Conservation (phyloP, 345 rosid genomes). For the Moricandia arvensis region DNA sequence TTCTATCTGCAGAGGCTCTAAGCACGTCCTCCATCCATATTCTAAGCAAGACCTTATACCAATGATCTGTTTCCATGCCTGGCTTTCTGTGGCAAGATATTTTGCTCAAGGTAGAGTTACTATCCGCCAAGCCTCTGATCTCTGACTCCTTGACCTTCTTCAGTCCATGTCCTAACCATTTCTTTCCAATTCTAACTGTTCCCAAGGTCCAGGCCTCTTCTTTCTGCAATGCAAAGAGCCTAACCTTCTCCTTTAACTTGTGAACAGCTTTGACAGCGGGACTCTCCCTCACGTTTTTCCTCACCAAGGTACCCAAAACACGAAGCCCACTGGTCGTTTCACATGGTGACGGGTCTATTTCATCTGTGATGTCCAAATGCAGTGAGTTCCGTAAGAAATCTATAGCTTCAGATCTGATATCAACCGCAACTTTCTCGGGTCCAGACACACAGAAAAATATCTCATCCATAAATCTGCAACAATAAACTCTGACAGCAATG, state of each 20-base stretch:
- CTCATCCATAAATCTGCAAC: slow-evolving; percentile 85
- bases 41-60: slow-evolving; percentile 71
- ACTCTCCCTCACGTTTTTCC: slow-evolving; percentile 56
- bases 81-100: slow-evolving; percentile 69
- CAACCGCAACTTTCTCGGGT: slow-evolving; percentile 52
- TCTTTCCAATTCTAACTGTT: slow-evolving; percentile 72
- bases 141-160: slow-evolving; percentile 93
- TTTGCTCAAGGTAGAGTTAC: slow-evolving; percentile 59
- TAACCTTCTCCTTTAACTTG: slow-evolving; percentile 83
- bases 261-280: slow-evolving; percentile 71
- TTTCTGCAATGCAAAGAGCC: slow-evolving; percentile 65
- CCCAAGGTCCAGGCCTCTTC: slow-evolving; percentile 82
- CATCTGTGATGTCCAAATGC: slow-evolving; percentile 49
- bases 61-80: slow-evolving; percentile 94
- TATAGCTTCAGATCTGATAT: slow-evolving; percentile 54
- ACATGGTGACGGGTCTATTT: slow-evolving; percentile 48
- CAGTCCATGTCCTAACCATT: slow-evolving; percentile 88
- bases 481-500: slow-evolving; percentile 51
- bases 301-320: slow-evolving; percentile 64
- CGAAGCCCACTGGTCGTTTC: slow-evolving; percentile 51
- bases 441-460: slow-evolving; percentile 74
- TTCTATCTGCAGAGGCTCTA: slow-evolving; percentile 46
- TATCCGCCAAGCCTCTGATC: slow-evolving; percentile 71
- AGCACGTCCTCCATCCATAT: slow-evolving; percentile 72
- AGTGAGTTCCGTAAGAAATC: slow-evolving; percentile 50